Evolutionary conservation across 257 asterid genomes (phyloP).

Genomic region (Orobanche coerulescens): DNA sequence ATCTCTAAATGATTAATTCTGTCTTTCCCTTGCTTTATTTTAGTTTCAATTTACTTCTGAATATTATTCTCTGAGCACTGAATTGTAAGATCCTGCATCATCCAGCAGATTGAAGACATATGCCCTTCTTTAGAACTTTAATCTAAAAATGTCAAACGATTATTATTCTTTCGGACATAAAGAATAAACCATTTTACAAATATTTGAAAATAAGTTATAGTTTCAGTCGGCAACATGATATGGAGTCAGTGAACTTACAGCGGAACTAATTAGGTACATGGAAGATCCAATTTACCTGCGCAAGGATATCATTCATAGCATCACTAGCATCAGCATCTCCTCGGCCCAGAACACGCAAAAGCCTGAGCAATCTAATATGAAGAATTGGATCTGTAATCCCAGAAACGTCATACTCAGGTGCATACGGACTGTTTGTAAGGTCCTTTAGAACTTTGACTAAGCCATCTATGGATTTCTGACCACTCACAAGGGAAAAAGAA

Average conservation of each 20-base stretch:
- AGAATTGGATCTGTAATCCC: slow-evolving; percentile 92
- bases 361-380: slow-evolving; percentile 68
- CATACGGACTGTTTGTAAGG: slow-evolving; percentile 74
- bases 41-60: too few species aligned
- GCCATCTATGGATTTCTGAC: slow-evolving; percentile 81
- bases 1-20: too few species aligned
- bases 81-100: not conserved
- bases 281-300: slow-evolving; percentile 55
- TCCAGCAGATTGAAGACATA: not conserved
- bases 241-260: not conserved
- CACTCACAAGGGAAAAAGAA: slow-evolving; percentile 19
- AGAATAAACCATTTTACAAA: not conserved
- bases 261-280: not conserved
- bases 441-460: slow-evolving; percentile 75
- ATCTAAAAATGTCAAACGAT: not conserved
- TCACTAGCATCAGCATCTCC: slow-evolving; percentile 92
- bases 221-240: slow-evolving; percentile 14
- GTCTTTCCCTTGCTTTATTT: too few species aligned
- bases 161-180: not conserved
- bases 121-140: not conserved
- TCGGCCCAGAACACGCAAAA: slow-evolving; percentile 67
- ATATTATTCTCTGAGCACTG: too few species aligned
- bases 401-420: slow-evolving; percentile 83
- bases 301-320: slow-evolving; percentile 84
- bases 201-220: not conserved